Evolutionary conservation across 2,329 filamentous ascomycete genomes (phyloP), one percentile per base, ranked within the genome.

Genomic region (Monilinia fructigena): DNA sequence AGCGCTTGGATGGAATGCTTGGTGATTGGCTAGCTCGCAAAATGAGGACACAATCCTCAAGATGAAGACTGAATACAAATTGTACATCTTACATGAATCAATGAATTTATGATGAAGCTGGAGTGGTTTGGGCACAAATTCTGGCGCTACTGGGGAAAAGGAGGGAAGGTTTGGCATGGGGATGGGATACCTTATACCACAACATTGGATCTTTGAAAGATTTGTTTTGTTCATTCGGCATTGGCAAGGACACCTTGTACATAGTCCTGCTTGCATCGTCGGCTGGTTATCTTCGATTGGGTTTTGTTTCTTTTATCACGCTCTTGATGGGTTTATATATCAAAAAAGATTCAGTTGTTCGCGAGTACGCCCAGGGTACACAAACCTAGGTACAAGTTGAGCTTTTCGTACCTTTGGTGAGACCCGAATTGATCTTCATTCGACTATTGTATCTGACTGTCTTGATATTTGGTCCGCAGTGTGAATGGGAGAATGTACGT

Each of bases 1-100:
- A 89, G 80, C 89, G 94, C 83, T 84, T 98, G 71, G 94, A 99
- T 79, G 87, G 90, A 26, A 88, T 97, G 85, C 84, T 97, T 55
- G 89, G 89, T 71, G 88, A 91, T 74, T 93, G 92, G 89, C 82
- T 96, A 74, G 83, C 90, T 76, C 81, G 89, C 76, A 83, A 92
- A 81, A 82, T 88, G 82, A 80, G 89, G 80, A 68, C 71, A 14
- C 74, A 73, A 65, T 65, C 68, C 28, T 72, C 71, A 61, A 71
- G 73, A 66, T 76, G 70, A 65, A 59, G 26, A 52, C 20, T 42
- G 26, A 31, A 26, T 23, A 48, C 50, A 47, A 42, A 54, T 56
- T 67, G 26, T 63, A 63, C n/a, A 67, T 63, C 71, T 68, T 73
- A 73, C 53, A 75, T 72, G 73, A 76, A 68, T 67, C 67, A 69